phyloP scores from a whole-genome alignment of 208 protist species.

The Balamuthia mandrillaris region DNA sequence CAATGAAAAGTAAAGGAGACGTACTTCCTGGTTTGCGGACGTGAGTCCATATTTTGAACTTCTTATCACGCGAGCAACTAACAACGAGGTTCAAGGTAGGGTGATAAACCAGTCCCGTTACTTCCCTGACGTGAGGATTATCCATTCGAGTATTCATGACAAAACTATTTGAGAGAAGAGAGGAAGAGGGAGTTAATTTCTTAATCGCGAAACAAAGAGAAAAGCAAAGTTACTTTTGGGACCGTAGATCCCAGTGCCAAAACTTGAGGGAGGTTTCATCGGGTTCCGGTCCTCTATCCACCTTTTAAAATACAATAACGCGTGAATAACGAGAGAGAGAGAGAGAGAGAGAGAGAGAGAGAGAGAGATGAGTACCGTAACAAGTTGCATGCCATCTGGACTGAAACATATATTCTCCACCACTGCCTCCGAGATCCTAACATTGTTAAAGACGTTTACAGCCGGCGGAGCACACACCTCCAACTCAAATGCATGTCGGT shows the following conservation, averaged over 20 bases:
- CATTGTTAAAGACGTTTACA: no score
- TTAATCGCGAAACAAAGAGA: background rate
- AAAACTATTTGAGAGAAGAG: background rate
- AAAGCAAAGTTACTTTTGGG: background rate
- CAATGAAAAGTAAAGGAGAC: background rate
- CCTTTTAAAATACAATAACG: no score
- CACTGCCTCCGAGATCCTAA: no score
- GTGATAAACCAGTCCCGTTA: slow-evolving; percentile 33
- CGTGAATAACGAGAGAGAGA: no score
- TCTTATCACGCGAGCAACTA: slow-evolving; percentile 22
- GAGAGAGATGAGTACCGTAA: no score
- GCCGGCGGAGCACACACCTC: no score
- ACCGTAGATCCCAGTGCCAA: background rate
- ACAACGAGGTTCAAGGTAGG: slow-evolving; percentile 13
- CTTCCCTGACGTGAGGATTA: background rate
- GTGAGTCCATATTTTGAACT: slow-evolving; percentile 46
- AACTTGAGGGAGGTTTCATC: background rate
- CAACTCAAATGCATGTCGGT: no score
- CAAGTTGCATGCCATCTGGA: no score
- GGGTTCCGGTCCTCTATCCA: no score
- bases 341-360: no score
- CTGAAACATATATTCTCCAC: no score
- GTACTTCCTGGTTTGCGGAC: background rate
- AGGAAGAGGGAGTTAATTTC: background rate
- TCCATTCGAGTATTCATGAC: background rate